Conservation (phyloP, 257 asterid species). For the Nicotiana tomentosiformis region DNA sequence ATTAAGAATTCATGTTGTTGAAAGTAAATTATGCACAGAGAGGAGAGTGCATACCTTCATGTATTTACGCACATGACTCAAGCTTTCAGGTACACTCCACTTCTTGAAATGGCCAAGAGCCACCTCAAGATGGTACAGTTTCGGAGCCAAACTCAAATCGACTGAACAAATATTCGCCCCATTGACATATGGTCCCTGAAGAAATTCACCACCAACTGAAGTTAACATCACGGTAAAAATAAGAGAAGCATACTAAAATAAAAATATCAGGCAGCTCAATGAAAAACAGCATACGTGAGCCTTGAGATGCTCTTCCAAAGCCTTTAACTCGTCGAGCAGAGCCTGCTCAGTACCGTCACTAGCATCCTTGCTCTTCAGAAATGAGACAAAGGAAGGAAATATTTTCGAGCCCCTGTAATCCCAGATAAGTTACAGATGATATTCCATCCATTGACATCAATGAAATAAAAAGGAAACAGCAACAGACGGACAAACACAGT, state of each 20-base stretch:
- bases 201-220: neutral
- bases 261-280: neutral
- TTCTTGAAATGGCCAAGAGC: constrained; percentile 70
- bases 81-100: constrained; percentile 63
- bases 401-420: constrained; percentile 57
- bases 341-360: constrained; percentile 67
- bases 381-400: constrained; percentile 54
- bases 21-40: neutral
- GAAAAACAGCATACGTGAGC: constrained; percentile 38
- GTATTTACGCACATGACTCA: constrained; percentile 52
- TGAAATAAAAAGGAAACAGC: neutral
- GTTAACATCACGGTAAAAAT: neutral
- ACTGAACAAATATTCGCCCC: constrained; percentile 56
- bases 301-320: constrained; percentile 68
- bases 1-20: no score
- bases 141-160: constrained; percentile 73
- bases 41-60: constrained; percentile 33
- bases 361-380: constrained; percentile 77
- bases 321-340: constrained; percentile 55
- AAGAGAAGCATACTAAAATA: neutral
- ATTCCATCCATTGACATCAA: neutral
- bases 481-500: neutral
- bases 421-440: neutral
- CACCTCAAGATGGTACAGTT: constrained; percentile 62
- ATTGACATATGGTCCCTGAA: constrained; percentile 62